Conservation (phyloP, 768 basidiomycete species). For the Chlorophyllum brunneum region DNA sequence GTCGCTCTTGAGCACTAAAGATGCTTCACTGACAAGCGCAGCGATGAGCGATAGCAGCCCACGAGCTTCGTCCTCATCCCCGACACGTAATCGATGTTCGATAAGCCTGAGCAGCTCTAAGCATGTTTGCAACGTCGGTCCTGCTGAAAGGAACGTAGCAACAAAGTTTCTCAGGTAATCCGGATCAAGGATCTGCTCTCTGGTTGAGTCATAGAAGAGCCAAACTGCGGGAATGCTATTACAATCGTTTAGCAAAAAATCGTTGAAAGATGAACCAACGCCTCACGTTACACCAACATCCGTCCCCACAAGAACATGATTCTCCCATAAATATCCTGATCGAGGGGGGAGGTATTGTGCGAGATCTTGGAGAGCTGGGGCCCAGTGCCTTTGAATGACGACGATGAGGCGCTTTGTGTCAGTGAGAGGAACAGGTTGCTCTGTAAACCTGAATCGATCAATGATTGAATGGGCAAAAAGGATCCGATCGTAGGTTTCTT, state of each 20-base stretch:
- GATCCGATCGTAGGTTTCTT: neutral
- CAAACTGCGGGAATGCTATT: conserved; percentile 3
- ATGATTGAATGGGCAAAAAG: neutral
- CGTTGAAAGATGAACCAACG: neutral
- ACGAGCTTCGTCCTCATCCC: conserved; percentile 18
- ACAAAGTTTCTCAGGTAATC: conserved; percentile 4
- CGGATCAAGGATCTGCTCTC: conserved; percentile 1
- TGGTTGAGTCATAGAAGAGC: conserved; percentile 6
- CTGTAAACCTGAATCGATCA: neutral
- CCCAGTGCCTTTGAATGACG: neutral
- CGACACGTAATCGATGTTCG: neutral
- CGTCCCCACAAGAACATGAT: neutral
- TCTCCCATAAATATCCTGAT: conserved; percentile 4
- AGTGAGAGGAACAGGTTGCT: neutral
- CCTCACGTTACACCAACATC: neutral
- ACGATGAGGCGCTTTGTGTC: neutral
- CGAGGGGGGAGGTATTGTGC: conserved; percentile 7
- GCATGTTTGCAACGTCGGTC: conserved; percentile 12
- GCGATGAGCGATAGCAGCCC: conserved; percentile 37
- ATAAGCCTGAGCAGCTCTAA: conserved; percentile 16
- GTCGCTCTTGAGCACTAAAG: conserved; percentile 19
- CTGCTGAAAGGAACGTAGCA: neutral
- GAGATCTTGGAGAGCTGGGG: neutral
- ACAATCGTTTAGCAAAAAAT: neutral
- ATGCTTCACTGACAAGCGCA: conserved; percentile 28